Conservation (phyloP, 495 filamentous ascomycete genomes). For the Hypoxylon crocopeplum region DNA sequence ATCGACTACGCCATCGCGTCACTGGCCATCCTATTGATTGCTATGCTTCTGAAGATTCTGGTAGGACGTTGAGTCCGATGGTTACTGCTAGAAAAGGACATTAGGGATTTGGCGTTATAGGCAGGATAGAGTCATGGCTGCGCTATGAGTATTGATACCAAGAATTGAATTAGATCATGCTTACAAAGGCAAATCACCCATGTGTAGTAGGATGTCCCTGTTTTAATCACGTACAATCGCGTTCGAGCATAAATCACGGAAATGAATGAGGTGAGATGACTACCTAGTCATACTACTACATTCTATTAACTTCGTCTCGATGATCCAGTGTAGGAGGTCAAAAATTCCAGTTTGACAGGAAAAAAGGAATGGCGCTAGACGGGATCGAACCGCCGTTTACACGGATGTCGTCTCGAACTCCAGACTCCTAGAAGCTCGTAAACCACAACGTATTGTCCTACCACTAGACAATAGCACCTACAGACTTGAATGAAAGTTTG, state of each 20-base stretch:
- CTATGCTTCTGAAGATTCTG: slow-evolving; percentile 56
- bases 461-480: slow-evolving; percentile 23
- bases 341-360: neutral
- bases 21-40: slow-evolving; percentile 56
- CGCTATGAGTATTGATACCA: slow-evolving; percentile 14
- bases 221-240: neutral
- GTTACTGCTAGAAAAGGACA: neutral
- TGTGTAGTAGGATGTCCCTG: neutral
- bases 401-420: slow-evolving; percentile 4
- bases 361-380: slow-evolving; percentile 12
- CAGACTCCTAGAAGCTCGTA: neutral
- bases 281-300: too few species aligned
- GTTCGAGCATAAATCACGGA: too few species aligned
- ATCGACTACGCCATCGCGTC: slow-evolving; percentile 66
- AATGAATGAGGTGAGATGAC: too few species aligned
- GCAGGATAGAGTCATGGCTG: slow-evolving; percentile 13
- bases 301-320: too few species aligned
- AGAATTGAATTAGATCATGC: slow-evolving; percentile 11
- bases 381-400: slow-evolving; percentile 33
- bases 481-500: neutral
- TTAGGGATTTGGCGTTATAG: slow-evolving; percentile 5
- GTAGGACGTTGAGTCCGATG: slow-evolving; percentile 18
- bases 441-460: slow-evolving; percentile 19
- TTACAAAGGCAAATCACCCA: neutral
- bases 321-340: too few species aligned